These are phyloP conservation scores for Cladorrhinum samala DNA, from an alignment of 495 filamentous ascomycete species.

Conservation along the genomic window DNA sequence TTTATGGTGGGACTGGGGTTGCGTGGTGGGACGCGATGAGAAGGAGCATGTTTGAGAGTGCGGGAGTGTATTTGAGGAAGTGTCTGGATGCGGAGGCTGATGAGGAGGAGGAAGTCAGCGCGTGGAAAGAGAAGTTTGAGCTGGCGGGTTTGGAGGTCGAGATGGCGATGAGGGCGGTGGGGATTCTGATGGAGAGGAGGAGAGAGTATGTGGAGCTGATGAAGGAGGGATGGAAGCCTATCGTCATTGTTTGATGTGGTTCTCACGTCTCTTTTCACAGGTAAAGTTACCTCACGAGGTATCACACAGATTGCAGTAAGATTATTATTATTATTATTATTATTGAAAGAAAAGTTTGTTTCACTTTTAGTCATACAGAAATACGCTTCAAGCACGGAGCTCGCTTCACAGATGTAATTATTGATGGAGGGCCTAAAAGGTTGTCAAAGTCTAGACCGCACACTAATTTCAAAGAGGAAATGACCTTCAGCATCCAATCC, in stretches of 20 bases:
- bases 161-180: conserved; percentile 1
- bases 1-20: not conserved
- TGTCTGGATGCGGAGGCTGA: not conserved
- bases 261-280: too few relatives aligned
- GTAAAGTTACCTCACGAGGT: too few relatives aligned
- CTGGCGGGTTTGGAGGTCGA: conserved; percentile 5
- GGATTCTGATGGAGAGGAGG: conserved; percentile 7
- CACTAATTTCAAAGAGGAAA: too few relatives aligned
- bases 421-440: too few relatives aligned
- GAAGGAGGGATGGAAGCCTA: conserved; percentile 9
- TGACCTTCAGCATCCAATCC: too few relatives aligned
- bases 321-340: too few relatives aligned
- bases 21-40: not conserved
- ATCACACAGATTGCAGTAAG: too few relatives aligned
- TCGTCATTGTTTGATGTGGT: conserved; percentile 11
- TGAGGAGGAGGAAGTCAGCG: not conserved
- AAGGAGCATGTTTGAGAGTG: not conserved
- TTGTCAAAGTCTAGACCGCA: too few relatives aligned
- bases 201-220: conserved; percentile 1
- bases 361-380: too few relatives aligned
- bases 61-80: not conserved
- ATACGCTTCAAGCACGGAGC: too few relatives aligned
- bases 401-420: too few relatives aligned
- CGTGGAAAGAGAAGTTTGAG: conserved; percentile 1
- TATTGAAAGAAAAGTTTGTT: too few relatives aligned